Percentiles rank a stretch among this genome's conserved stretches.
These are phyloP conservation scores for Scytalidium lignicola DNA, from an alignment of 2,329 filamentous ascomycete genomes.

Conservation along the genomic window DNA sequence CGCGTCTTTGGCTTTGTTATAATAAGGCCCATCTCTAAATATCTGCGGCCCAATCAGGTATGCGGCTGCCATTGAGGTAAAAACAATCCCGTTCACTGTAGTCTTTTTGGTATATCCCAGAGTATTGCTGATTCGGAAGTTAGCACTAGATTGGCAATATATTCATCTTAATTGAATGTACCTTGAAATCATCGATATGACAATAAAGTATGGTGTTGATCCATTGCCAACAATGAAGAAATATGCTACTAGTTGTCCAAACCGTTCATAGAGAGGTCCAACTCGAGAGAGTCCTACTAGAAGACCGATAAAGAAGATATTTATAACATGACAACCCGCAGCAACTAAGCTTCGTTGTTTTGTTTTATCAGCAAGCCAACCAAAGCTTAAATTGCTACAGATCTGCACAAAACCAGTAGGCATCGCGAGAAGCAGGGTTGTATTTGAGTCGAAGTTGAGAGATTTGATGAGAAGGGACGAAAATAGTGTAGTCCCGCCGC, in stretches of 20 bases:
- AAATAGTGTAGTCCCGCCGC: conserved; percentile 1
- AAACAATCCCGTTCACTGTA: conserved; percentile 6
- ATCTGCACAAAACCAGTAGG: conserved; percentile 2
- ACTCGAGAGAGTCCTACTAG: background rate
- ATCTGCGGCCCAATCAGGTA: conserved; percentile 10
- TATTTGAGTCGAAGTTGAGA: background rate
- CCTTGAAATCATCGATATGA: background rate
- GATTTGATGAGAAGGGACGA: conserved; percentile 1
- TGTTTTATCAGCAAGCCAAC: background rate
- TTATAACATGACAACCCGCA: background rate
- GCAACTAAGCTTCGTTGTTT: background rate
- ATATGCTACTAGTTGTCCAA: conserved; percentile 1
- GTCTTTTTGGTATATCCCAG: conserved; percentile 8
- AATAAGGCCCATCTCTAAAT: conserved; percentile 9
- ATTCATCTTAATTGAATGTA: background rate
- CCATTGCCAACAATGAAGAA: background rate
- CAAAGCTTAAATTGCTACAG: background rate
- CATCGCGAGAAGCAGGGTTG: conserved; percentile 1
- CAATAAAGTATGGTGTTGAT: background rate
- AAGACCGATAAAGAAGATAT: background rate
- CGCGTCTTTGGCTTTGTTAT: conserved; percentile 12
- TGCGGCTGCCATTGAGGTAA: conserved; percentile 6
- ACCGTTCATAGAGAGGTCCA: background rate
- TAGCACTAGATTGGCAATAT: background rate
- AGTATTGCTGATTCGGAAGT: background rate